A percentile compares a stretch with the other conserved stretches of the same genome.
Evolutionary conservation across 2,329 filamentous ascomycete genomes (phyloP).

Genomic region (Calonectria henricotiae): DNA sequence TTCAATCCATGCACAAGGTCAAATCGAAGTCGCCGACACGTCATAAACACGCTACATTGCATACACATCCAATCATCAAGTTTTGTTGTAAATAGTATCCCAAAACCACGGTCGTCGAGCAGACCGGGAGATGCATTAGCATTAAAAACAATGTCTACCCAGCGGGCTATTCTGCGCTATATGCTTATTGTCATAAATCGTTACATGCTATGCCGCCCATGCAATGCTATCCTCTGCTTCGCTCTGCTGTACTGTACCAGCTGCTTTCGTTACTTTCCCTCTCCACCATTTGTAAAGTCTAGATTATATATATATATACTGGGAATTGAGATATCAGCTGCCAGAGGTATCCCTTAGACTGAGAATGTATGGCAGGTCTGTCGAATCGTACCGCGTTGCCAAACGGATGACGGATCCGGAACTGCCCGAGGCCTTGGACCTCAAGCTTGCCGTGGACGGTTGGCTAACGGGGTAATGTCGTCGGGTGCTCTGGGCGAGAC

Average conservation of each 20-base stretch:
- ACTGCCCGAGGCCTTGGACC: constrained; percentile 58
- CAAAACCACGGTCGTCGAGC: constrained; percentile 14
- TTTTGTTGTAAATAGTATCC: neutral
- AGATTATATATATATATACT: constrained; percentile 42
- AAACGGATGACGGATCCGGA: constrained; percentile 68
- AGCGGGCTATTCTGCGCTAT: constrained; percentile 32
- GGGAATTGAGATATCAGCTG: constrained; percentile 40
- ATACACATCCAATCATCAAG: neutral
- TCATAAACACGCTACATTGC: constrained; percentile 8
- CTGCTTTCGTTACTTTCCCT: neutral
- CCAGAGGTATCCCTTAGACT: constrained; percentile 55
- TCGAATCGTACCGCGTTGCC: constrained; percentile 58
- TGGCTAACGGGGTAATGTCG: constrained; percentile 60
- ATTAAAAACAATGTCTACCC: constrained; percentile 46
- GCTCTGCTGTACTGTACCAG: constrained; percentile 23
- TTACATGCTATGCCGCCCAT: constrained; percentile 22
- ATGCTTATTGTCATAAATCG: constrained; percentile 45
- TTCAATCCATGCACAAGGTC: neutral
- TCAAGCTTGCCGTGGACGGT: constrained; percentile 60
- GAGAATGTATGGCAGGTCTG: constrained; percentile 59
- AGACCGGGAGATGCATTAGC: constrained; percentile 42
- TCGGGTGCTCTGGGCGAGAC: constrained; percentile 62
- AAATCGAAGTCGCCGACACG: neutral
- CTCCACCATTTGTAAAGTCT: constrained; percentile 15
- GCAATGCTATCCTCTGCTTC: constrained; percentile 25